Evolutionary conservation across 345 rosid species (phyloP).

Genomic region (Eucalyptus melliodora): DNA sequence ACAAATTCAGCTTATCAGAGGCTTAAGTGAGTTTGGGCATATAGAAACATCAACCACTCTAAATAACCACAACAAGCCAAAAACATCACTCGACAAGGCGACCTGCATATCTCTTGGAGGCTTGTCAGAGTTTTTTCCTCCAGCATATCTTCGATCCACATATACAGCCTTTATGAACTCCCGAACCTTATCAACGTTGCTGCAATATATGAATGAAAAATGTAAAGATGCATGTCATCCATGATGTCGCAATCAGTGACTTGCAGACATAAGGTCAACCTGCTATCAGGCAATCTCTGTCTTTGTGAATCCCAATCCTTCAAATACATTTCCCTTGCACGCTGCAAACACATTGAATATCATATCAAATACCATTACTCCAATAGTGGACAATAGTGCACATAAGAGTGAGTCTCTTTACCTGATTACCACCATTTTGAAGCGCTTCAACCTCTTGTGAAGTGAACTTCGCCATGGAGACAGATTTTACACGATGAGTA

Average conservation of each 20-base stretch:
- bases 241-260: neutral
- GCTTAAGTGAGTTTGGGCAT: neutral
- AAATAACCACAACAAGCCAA: neutral
- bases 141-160: conserved; percentile 71
- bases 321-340: conserved; percentile 83
- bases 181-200: conserved; percentile 63
- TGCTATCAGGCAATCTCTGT: conserved; percentile 81
- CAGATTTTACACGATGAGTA: conserved; percentile 96
- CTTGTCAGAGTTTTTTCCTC: conserved; percentile 51
- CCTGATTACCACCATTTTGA: conserved; percentile 99
- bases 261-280: conserved; percentile 24
- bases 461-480: conserved; percentile 93
- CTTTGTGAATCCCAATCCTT: conserved; percentile 80
- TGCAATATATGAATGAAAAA: conserved; percentile 15
- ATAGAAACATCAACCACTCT: neutral
- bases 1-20: neutral
- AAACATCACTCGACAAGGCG: neutral
- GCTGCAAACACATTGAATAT: conserved; percentile 32
- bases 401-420: neutral
- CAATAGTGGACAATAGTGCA: neutral
- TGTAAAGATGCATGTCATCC: neutral
- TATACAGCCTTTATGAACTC: conserved; percentile 83
- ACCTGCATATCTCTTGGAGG: conserved; percentile 76
- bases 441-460: conserved; percentile 94
- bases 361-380: neutral